phyloP scores from a whole-genome alignment of 192 early-diverging fungal genomes.

The Coemansia sp. region DNA sequence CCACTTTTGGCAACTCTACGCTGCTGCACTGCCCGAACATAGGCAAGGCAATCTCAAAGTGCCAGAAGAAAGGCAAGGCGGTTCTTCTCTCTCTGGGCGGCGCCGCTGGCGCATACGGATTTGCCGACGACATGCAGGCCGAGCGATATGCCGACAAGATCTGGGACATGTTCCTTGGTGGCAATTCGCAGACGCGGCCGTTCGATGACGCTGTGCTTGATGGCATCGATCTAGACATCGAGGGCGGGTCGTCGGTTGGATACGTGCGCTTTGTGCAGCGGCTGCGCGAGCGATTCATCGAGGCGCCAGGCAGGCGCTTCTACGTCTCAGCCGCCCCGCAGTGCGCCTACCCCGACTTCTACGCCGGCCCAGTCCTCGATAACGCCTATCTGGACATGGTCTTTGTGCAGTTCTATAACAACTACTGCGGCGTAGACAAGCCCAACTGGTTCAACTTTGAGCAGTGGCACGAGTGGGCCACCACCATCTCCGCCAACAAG shows the following conservation, averaged over 20 bases:
- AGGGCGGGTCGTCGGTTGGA: conserved; percentile 62
- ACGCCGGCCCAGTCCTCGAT: conserved; percentile 62
- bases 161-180: conserved; percentile 78
- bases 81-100: conserved; percentile 76
- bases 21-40: conserved; percentile 71
- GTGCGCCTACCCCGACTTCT: conserved; percentile 71
- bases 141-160: conserved; percentile 67
- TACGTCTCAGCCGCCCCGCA: conserved; percentile 73
- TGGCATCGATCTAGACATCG: conserved; percentile 74
- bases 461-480: conserved; percentile 72
- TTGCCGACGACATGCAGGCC: conserved; percentile 60
- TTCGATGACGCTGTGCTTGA: conserved; percentile 72
- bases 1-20: conserved; percentile 60
- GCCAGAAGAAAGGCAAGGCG: conserved; percentile 75
- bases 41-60: conserved; percentile 66
- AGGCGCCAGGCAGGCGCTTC: conserved; percentile 52
- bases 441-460: conserved; percentile 72
- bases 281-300: conserved; percentile 59
- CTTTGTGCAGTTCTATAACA: conserved; percentile 84
- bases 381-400: conserved; percentile 69
- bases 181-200: conserved; percentile 62
- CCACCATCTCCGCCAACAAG: conserved; percentile 59
- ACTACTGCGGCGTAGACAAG: conserved; percentile 66
- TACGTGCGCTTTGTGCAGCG: conserved; percentile 63
- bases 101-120: conserved; percentile 66